Evolutionary conservation across 305 asterid species (phyloP), one percentile per base, ranked within the genome.

Genomic region (Fraxinus nigra): DNA sequence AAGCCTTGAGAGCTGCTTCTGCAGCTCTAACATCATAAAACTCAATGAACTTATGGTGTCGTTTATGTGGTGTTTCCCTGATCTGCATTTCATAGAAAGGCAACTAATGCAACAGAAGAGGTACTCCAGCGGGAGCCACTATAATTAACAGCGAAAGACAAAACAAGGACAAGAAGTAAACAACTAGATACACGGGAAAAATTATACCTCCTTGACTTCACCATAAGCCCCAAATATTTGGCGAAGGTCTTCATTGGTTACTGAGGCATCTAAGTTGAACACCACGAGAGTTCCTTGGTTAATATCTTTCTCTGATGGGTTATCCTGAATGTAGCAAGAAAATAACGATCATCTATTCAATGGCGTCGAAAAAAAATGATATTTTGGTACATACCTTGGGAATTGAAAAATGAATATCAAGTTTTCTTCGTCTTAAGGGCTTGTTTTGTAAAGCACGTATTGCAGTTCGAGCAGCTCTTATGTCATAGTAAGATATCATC

Each of bases 231-330:
- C 93, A 85, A 91, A 91, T 82, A 89, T 91, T 79, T 87, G 91
- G 74, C 87, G 91, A 78, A 91, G 90, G 76, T 91, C 92, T 34
- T 90, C 94, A 63, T 86, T 87, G 48, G 93, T 81, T 59, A 91
- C 94, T 73, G 94, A 91, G n/a, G 97, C 90, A 82, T 97, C 99
- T 92, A 97, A 86, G 89, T 97, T 97, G 87, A 97, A 97, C 61
- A 92, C 97, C 84, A 97, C 99, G 35, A 97, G 89, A 70, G 99
- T 97, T 84, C 99, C 99, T 89, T 97, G 99, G 86, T 97, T 97
- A 74, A 97, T 69, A 83, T 97, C 99, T 80, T 93, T 97, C 79
- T 97, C 99, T 4, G 99, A 92, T 13, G 99, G 99, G 81, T 97
- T 97, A 79, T 97, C 99, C 99, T 97, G 91, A 61, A 85, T 24